These are phyloP conservation scores for Eucalyptus melliodora DNA, from an alignment of 345 rosid species.

Conservation along the genomic window DNA sequence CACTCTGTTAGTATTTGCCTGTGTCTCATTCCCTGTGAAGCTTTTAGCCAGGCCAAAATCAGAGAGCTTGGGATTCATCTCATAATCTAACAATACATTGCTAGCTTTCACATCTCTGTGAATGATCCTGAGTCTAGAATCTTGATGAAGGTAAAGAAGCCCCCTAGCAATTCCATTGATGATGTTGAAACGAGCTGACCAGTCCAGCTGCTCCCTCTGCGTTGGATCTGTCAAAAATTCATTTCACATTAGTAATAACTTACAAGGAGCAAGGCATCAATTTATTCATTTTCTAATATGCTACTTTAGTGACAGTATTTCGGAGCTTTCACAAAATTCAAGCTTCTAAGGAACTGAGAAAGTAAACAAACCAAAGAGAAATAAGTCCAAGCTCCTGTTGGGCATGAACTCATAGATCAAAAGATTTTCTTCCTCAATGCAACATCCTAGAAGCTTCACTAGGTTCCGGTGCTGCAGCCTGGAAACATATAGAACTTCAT, in stretches of 20 bases:
- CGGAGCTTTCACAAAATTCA: no score
- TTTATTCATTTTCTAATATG: no score
- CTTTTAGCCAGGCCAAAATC: constrained; percentile 12
- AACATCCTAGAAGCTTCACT: constrained; percentile 22
- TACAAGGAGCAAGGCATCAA: no score
- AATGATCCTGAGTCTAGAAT: constrained; percentile 8
- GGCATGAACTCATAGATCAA: constrained; percentile 34
- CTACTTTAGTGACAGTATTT: no score
- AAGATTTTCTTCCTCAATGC: constrained; percentile 19
- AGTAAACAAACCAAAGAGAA: constrained; percentile 17
- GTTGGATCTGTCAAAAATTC: constrained; percentile 1
- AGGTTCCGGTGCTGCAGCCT: constrained; percentile 29
- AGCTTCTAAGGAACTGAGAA: background rate
- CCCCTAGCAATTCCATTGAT: constrained; percentile 9
- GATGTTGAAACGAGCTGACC: background rate
- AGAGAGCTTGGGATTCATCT: constrained; percentile 8
- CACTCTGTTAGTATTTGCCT: background rate
- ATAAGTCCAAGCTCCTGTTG: constrained; percentile 25
- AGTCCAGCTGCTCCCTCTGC: constrained; percentile 3
- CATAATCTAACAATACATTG: constrained; percentile 7
- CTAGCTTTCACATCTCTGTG: constrained; percentile 18
- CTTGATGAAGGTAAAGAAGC: constrained; percentile 13
- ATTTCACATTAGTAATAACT: background rate
- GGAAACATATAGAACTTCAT: background rate
- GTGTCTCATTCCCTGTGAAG: constrained; percentile 5